A percentile compares a stretch with the other conserved stretches of the same genome.
These are phyloP conservation scores for Moesziomyces sp. DNA, from an alignment of 1,284 basidiomycete genomes.

Conservation along the genomic window DNA sequence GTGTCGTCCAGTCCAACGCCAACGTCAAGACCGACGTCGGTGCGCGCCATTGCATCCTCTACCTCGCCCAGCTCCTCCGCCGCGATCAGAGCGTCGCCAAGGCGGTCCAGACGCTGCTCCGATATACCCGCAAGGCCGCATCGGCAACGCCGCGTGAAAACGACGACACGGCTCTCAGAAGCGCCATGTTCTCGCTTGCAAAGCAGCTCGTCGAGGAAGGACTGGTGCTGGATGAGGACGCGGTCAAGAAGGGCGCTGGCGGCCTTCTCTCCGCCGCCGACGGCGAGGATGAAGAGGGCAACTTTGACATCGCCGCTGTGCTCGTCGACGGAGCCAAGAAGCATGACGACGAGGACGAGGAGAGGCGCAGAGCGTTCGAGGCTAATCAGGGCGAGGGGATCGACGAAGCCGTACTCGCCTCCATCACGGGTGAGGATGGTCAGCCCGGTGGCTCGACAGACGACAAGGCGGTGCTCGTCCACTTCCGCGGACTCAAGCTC, in stretches of 20 bases:
- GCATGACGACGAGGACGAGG: constrained; percentile 49
- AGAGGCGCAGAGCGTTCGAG: constrained; percentile 80
- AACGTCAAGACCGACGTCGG: constrained; percentile 56
- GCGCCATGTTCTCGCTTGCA: constrained; percentile 48
- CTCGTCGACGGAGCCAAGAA: constrained; percentile 63
- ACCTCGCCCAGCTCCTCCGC: constrained; percentile 59
- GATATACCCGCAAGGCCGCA: constrained; percentile 45
- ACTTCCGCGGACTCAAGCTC: constrained; percentile 58
- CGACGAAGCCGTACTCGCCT: constrained; percentile 42
- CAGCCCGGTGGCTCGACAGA: constrained; percentile 47
- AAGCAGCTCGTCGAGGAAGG: constrained; percentile 55
- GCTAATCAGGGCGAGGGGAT: constrained; percentile 65
- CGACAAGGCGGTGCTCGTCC: constrained; percentile 40
- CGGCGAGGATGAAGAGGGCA: constrained; percentile 81
- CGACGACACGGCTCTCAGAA: constrained; percentile 27
- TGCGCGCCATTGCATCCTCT: constrained; percentile 58
- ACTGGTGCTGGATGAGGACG: constrained; percentile 44
- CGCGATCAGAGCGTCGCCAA: constrained; percentile 57
- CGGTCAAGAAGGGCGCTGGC: constrained; percentile 41
- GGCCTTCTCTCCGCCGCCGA: constrained; percentile 38
- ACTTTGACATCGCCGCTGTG: constrained; percentile 73
- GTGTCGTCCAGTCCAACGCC: constrained; percentile 69
- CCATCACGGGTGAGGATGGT: constrained; percentile 47
- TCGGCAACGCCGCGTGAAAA: constrained; percentile 13
- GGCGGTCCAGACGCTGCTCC: constrained; percentile 55